Evolutionary conservation across 208 protist species (phyloP).

Genomic region (Leishmania arabica): DNA sequence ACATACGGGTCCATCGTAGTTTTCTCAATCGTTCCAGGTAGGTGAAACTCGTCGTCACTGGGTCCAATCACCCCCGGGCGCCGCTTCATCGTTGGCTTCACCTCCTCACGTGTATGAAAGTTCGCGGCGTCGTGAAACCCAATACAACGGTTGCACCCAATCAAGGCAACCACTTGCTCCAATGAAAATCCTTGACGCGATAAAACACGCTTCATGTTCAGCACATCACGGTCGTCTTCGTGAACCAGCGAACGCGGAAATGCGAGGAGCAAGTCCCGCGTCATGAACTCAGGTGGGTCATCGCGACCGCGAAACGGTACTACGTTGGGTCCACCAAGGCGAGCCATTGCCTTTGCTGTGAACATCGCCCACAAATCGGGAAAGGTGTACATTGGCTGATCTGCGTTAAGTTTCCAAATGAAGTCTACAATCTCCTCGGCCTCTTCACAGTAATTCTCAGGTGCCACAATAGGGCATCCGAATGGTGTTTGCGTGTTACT

Average conservation of each 20-base stretch:
- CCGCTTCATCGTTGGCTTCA: conserved; percentile 63
- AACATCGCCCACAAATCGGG: conserved; percentile 86
- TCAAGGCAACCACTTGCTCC: conserved; percentile 76
- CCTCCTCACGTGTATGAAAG: conserved; percentile 76
- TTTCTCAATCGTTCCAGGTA: conserved; percentile 62
- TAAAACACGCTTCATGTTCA: conserved; percentile 78
- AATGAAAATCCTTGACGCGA: conserved; percentile 67
- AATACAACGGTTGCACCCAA: conserved; percentile 67
- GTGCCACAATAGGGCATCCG: conserved; percentile 80
- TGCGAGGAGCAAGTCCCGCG: conserved; percentile 31
- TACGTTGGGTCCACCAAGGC: conserved; percentile 78
- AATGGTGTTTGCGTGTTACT: conserved; percentile 79
- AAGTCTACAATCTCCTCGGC: conserved; percentile 75
- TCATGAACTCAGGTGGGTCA: conserved; percentile 34
- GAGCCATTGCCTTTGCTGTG: conserved; percentile 68
- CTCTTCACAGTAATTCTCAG: conserved; percentile 49
- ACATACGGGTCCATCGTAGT: conserved; percentile 87
- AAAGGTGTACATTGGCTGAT: conserved; percentile 72
- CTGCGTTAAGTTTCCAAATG: conserved; percentile 58
- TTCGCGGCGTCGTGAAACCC: conserved; percentile 76
- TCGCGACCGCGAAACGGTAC: conserved; percentile 55
- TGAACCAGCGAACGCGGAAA: conserved; percentile 47
- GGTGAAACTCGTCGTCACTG: conserved; percentile 45
- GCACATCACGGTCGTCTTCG: conserved; percentile 64
- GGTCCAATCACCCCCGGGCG: conserved; percentile 35